Conservation (phyloP, 2,329 filamentous ascomycete species). For the Coniosporium tulheliwenetii region DNA sequence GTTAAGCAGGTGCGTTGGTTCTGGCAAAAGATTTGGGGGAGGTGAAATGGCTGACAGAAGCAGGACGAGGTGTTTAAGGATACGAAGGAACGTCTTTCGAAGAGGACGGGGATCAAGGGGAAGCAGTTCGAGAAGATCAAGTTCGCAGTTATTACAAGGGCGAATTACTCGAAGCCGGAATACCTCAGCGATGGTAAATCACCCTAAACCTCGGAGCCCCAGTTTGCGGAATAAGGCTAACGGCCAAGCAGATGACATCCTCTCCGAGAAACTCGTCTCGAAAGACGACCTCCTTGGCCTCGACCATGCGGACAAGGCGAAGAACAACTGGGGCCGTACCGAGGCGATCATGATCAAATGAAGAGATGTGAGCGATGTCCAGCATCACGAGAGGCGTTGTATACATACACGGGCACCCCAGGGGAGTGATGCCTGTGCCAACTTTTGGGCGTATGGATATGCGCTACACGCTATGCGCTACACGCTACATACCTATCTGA, state of each 20-base stretch:
- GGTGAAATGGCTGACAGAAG: neutral
- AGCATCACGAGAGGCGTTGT: too few species aligned
- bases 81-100: slow-evolving; percentile 87
- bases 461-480: too few species aligned
- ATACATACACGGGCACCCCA: too few species aligned
- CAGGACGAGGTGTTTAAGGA: slow-evolving; percentile 77
- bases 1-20: slow-evolving; percentile 53
- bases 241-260: slow-evolving; percentile 24
- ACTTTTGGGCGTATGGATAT: too few species aligned
- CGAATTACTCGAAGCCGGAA: slow-evolving; percentile 57
- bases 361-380: too few species aligned
- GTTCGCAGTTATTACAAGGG: slow-evolving; percentile 61
- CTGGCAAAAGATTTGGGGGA: neutral
- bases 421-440: too few species aligned
- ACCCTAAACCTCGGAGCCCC: neutral
- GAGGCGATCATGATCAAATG: slow-evolving; percentile 45
- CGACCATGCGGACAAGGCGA: slow-evolving; percentile 47
- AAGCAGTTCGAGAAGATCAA: slow-evolving; percentile 99
- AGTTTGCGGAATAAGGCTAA: slow-evolving; percentile 3
- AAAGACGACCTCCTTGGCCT: slow-evolving; percentile 32
- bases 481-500: too few species aligned
- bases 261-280: slow-evolving; percentile 24
- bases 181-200: slow-evolving; percentile 73
- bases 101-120: slow-evolving; percentile 85
- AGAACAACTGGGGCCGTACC: slow-evolving; percentile 42